phyloP scores from a whole-genome alignment of 1,284 basidiomycete genomes.

The Somion occarium region DNA sequence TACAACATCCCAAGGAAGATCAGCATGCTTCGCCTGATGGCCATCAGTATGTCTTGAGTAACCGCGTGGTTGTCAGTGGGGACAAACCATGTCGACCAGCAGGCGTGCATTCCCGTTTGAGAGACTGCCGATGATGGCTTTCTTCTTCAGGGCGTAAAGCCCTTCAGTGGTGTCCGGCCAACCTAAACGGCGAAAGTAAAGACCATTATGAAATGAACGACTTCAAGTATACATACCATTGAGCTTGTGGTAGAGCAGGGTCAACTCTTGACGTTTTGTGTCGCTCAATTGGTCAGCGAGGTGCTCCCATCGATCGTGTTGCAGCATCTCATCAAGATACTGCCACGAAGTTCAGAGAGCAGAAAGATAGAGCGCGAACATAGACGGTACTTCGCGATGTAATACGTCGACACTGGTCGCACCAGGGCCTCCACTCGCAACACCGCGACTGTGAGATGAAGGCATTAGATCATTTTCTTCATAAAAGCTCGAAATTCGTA shows the following conservation, averaged over 20 bases:
- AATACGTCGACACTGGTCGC: conserved; percentile 49
- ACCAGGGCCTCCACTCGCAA: conserved; percentile 42
- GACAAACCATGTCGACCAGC: conserved; percentile 52
- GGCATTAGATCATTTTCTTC: neutral
- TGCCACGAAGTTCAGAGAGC: conserved; percentile 25
- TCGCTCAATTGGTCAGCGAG: conserved; percentile 40
- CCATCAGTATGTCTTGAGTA: too few relatives aligned
- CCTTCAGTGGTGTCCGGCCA: conserved; percentile 54
- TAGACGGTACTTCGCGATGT: conserved; percentile 44
- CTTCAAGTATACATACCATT: conserved; percentile 31
- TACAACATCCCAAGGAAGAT: conserved; percentile 59
- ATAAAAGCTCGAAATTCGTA: too few relatives aligned
- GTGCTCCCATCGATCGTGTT: conserved; percentile 40
- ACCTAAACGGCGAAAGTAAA: conserved; percentile 28
- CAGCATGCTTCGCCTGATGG: conserved; percentile 49
- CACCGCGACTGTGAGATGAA: conserved; percentile 23
- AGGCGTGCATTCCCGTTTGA: conserved; percentile 62
- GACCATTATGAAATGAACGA: neutral
- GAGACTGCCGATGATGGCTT: conserved; percentile 45
- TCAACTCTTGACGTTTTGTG: conserved; percentile 37
- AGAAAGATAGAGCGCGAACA: neutral
- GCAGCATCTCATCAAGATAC: conserved; percentile 54
- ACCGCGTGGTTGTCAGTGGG: too few relatives aligned
- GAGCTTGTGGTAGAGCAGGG: conserved; percentile 53
- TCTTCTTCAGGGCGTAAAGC: conserved; percentile 45